Evolutionary conservation across 768 basidiomycete genomes (phyloP).

Genomic region (Suillus subalutaceus): DNA sequence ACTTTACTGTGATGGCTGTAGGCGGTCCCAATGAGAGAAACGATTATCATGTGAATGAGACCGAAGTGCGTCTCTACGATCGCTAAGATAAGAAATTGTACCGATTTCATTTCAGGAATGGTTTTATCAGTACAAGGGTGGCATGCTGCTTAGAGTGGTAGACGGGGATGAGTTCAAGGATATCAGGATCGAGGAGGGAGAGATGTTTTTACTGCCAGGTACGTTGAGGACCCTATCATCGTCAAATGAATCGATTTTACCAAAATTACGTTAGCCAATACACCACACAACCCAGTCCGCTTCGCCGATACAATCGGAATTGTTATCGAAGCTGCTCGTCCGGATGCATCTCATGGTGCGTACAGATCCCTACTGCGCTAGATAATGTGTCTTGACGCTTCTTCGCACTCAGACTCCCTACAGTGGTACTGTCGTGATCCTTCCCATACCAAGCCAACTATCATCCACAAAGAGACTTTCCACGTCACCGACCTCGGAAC

Average conservation of each 20-base stretch:
- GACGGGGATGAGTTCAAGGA: conserved; percentile 82
- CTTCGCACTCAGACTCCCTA: conserved; percentile 66
- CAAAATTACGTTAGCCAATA: conserved; percentile 66
- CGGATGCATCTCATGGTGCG: conserved; percentile 73
- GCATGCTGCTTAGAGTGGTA: conserved; percentile 87
- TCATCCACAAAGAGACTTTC: conserved; percentile 83
- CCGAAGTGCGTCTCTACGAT: conserved; percentile 58
- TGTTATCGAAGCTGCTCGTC: conserved; percentile 86
- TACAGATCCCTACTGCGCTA: background rate
- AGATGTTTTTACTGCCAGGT: conserved; percentile 97
- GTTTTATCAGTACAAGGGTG: conserved; percentile 97
- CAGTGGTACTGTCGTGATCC: conserved; percentile 87
- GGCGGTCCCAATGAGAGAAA: conserved; percentile 95
- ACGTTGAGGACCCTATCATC: conserved; percentile 20
- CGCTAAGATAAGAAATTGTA: background rate
- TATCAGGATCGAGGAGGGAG: conserved; percentile 89
- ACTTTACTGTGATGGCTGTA: conserved; percentile 94
- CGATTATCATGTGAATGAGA: conserved; percentile 96
- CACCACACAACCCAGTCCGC: conserved; percentile 94
- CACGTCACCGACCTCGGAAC: conserved; percentile 90
- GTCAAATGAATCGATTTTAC: conserved; percentile 1
- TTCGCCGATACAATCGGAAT: conserved; percentile 90
- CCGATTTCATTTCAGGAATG: conserved; percentile 64
- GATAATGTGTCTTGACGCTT: conserved; percentile 8
- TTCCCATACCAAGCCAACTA: conserved; percentile 63